Conservation (phyloP, 75 land plant species). For the Isoetes taiwanensis region DNA sequence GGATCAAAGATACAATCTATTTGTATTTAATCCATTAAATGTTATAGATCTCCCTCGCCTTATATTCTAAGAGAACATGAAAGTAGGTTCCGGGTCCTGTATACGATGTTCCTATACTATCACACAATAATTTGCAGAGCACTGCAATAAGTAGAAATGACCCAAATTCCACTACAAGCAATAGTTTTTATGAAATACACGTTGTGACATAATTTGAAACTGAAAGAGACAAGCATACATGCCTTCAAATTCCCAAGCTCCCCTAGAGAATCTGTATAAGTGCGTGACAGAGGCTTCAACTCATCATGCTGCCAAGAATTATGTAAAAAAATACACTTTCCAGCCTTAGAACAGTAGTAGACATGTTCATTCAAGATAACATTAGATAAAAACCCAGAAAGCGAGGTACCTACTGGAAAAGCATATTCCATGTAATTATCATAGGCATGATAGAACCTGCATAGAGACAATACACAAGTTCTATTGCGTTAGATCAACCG, state of each 20-base stretch:
- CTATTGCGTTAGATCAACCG: too few species aligned
- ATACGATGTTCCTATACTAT: too few species aligned
- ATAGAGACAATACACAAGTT: too few species aligned
- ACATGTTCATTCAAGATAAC: neutral
- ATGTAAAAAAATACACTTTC: neutral
- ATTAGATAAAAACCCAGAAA: neutral
- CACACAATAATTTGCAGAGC: neutral
- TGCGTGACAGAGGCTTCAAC: conserved; percentile 57
- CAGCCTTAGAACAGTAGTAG: neutral
- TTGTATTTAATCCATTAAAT: too few species aligned
- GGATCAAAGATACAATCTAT: too few species aligned
- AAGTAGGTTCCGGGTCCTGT: too few species aligned
- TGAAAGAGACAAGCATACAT: neutral
- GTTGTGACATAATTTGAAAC: neutral
- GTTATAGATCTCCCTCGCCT: too few species aligned
- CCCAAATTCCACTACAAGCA: neutral
- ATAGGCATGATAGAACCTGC: conserved; percentile 90
- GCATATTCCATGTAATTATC: conserved; percentile 79
- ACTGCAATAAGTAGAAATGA: neutral
- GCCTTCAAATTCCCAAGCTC: conserved; percentile 85
- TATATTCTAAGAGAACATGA: too few species aligned
- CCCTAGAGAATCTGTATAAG: conserved; percentile 60
- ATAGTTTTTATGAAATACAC: neutral
- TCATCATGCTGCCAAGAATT: conserved; percentile 61
- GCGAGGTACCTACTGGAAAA: conserved; percentile 53